Evolutionary conservation across 2,329 filamentous ascomycete species (phyloP).

Genomic region (Samsoniella hepiali): DNA sequence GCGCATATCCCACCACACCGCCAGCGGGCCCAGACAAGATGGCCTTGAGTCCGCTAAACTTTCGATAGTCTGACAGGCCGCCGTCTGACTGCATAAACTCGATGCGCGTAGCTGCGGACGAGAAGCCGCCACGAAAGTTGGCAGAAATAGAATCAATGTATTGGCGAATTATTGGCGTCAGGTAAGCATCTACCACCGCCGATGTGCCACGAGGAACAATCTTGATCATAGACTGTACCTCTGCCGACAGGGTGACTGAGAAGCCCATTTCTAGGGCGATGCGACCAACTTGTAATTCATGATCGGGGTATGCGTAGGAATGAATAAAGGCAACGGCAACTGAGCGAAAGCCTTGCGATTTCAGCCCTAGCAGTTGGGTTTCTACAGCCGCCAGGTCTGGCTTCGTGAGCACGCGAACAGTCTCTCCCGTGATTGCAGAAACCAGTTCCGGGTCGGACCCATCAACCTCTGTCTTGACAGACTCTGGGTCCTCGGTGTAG

Average conservation of each 20-base stretch:
- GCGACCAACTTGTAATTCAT: slow-evolving; percentile 41
- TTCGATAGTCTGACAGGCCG: slow-evolving; percentile 51
- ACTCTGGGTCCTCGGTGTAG: slow-evolving; percentile 65
- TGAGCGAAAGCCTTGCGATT: slow-evolving; percentile 54
- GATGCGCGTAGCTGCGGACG: slow-evolving; percentile 47
- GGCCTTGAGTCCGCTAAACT: slow-evolving; percentile 65
- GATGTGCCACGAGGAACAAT: slow-evolving; percentile 43
- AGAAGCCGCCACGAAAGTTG: slow-evolving; percentile 36
- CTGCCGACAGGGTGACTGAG: slow-evolving; percentile 35
- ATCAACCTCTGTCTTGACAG: slow-evolving; percentile 42
- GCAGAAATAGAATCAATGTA: slow-evolving; percentile 35
- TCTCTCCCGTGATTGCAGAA: slow-evolving; percentile 64
- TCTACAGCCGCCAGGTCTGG: slow-evolving; percentile 55
- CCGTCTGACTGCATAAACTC: slow-evolving; percentile 69
- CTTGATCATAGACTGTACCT: slow-evolving; percentile 43
- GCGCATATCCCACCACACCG: slow-evolving; percentile 71
- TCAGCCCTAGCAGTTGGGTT: slow-evolving; percentile 56
- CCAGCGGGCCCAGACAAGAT: slow-evolving; percentile 75
- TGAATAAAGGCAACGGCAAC: slow-evolving; percentile 66
- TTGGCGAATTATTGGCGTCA: slow-evolving; percentile 38
- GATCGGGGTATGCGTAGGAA: slow-evolving; percentile 61
- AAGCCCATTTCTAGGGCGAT: slow-evolving; percentile 42
- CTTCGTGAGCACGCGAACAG: slow-evolving; percentile 61
- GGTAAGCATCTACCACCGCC: slow-evolving; percentile 42
- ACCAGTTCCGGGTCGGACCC: slow-evolving; percentile 56